phyloP scores from a whole-genome alignment of 768 basidiomycete species.

The Leccinum disarticulatum region DNA sequence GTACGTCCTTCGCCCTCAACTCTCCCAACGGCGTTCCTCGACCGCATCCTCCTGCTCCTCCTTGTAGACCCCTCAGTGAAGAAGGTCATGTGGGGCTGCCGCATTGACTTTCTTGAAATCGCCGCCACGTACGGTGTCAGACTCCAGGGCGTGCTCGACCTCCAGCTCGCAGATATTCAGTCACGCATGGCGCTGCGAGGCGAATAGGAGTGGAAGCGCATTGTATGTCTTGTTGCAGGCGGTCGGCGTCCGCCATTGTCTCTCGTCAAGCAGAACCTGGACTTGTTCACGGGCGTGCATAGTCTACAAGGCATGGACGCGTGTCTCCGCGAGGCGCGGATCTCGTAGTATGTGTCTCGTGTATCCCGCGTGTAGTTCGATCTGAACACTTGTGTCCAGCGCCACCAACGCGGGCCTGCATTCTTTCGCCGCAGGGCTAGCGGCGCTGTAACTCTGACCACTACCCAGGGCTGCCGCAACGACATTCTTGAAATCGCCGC shows the following conservation, averaged over 20 bases:
- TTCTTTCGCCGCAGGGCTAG: conserved; percentile 48
- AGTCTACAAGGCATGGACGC: conserved; percentile 31
- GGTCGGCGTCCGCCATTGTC: conserved; percentile 25
- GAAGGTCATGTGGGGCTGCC: conserved; percentile 45
- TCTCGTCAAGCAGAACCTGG: conserved; percentile 24
- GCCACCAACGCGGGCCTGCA: conserved; percentile 43
- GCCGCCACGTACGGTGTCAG: conserved; percentile 25
- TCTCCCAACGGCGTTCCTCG: conserved; percentile 6
- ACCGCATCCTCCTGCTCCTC: conserved; percentile 28
- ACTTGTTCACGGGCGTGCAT: conserved; percentile 27
- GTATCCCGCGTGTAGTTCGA: background rate
- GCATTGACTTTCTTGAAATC: conserved; percentile 42
- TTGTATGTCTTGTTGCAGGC: conserved; percentile 25
- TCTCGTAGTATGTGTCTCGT: conserved; percentile 54
- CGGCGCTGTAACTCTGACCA: conserved; percentile 47
- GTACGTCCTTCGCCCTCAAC: conserved; percentile 31
- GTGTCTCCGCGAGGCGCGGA: conserved; percentile 41
- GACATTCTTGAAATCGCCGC: no score
- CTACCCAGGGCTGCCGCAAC: conserved; percentile 33
- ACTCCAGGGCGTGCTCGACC: conserved; percentile 37
- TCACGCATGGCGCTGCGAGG: conserved; percentile 27
- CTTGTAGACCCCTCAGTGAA: conserved; percentile 29
- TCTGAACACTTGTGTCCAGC: conserved; percentile 32
- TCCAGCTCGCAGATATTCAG: conserved; percentile 41
- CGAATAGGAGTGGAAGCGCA: conserved; percentile 28